Percentiles rank a stretch among this genome's conserved stretches.
Evolutionary conservation across 1,139 yeast species (phyloP).

Genomic region (Taiozyma sp.): DNA sequence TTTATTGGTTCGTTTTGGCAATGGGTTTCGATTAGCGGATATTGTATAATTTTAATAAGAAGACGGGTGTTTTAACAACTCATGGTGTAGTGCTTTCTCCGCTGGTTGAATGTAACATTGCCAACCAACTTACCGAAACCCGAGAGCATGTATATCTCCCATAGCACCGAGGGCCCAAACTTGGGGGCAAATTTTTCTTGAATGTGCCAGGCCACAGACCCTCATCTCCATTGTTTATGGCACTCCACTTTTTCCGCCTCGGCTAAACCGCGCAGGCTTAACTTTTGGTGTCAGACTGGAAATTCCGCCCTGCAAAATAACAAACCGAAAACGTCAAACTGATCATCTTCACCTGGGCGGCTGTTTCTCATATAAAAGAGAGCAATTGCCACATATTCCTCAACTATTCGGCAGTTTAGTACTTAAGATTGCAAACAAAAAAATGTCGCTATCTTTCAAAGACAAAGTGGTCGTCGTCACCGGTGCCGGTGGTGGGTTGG

Average conservation of each 20-base stretch:
- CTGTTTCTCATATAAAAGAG: not conserved
- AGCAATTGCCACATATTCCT: not conserved
- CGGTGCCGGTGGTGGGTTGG: conserved; percentile 98
- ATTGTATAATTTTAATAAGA: not conserved
- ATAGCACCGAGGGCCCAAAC: not conserved
- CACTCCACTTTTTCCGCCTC: not conserved
- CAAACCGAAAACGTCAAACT: not conserved
- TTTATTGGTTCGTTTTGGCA: not conserved
- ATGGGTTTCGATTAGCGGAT: not conserved
- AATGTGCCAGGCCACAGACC: not conserved
- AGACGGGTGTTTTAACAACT: not conserved
- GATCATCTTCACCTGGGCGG: not conserved
- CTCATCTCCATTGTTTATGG: not conserved
- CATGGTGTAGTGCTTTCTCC: not conserved
- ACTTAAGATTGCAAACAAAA: not conserved
- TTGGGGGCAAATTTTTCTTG: no score
- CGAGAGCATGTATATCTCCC: no score
- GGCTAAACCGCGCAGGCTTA: not conserved
- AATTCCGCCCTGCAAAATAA: not conserved
- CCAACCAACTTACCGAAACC: no score
- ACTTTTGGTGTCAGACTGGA: not conserved
- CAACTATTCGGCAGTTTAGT: not conserved
- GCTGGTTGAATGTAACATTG: no score
- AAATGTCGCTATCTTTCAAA: conserved; percentile 42
- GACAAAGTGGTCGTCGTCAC: conserved; percentile 88